Base-by-base conservation (phyloP, 2,329 filamentous ascomycete species). In the Epichloe scottii region DNA sequence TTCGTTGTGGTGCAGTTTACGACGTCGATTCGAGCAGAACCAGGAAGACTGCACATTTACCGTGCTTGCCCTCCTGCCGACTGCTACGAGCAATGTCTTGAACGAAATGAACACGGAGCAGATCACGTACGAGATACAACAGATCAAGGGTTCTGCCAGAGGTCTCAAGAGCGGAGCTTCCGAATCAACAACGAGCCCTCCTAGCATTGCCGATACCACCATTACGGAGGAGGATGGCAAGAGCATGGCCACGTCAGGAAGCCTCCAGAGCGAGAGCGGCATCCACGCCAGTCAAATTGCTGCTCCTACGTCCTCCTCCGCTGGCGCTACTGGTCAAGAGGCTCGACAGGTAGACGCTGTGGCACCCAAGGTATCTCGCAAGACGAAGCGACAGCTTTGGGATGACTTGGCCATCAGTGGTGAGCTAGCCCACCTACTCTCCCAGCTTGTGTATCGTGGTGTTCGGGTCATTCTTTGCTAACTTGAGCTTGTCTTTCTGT, bases 11-110 rank as follows among this genome's bases (percentile, higher is more conserved):
- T 33, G 5, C 41, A 97, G 91, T 68, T 79, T 98, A 55, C 89
- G 90, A 48, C 86, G 93, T 53, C 87, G 93, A 63, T 98, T 98
- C 71, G 89, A 97, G 68, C 93, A 98, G 70, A 98, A 98, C 68
- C 93, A 98, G 66, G 91, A 95, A 66, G 93, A 98, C 69, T 98
- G 93, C 71, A 96, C 91, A 46, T 96, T 94, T 66, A 98, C 93
- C 38, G 89, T 97, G 43, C 82, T 97, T n/a, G 93, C 91, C 33
- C 81, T 98, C 51, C 78, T 98, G 10, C 93, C 93, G 4, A 95
- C 91, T 35, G 87, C 89, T 6, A 90, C 90, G 23, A 82, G 93
- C 58, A 91, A 94, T 64, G 85, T 98, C 60, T 75, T 96, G 61
- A 83, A 88, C 58, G 83, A 85, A 34, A 80, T 97, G 60, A 88